Conservation (phyloP, 768 basidiomycete species). For the Floccularia luteovirens region DNA sequence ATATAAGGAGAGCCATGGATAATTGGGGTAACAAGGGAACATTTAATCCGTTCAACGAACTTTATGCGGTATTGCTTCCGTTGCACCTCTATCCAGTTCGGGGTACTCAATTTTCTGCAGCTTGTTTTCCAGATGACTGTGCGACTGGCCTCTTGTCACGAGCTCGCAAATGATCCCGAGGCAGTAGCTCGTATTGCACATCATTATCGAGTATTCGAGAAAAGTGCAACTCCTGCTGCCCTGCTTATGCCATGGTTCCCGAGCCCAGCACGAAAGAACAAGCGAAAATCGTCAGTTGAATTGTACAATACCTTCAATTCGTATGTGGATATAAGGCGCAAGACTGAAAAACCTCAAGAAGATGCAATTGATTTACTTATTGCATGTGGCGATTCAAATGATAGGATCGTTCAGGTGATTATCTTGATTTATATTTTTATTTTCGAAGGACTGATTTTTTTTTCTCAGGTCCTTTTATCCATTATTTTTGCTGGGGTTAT, state of each 20-base stretch:
- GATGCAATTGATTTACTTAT: slow-evolving; percentile 29
- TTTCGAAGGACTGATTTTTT: not conserved
- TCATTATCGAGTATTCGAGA: slow-evolving; percentile 23
- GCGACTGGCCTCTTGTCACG: slow-evolving; percentile 24
- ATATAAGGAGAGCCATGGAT: slow-evolving; percentile 14
- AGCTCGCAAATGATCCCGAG: slow-evolving; percentile 19
- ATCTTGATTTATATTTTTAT: not conserved
- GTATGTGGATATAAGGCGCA: slow-evolving; percentile 19
- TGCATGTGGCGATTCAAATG: slow-evolving; percentile 16
- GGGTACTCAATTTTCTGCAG: slow-evolving; percentile 9
- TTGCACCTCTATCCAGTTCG: not conserved
- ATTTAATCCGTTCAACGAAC: slow-evolving; percentile 23
- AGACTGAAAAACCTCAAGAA: slow-evolving; percentile 12
- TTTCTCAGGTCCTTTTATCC: slow-evolving; percentile 19
- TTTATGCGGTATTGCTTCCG: slow-evolving; percentile 18
- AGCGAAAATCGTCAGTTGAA: slow-evolving; percentile 19
- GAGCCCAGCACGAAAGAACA: slow-evolving; percentile 17
- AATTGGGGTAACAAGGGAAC: slow-evolving; percentile 18
- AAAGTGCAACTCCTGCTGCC: slow-evolving; percentile 22
- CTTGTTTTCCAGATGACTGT: slow-evolving; percentile 28
- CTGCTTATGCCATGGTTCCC: slow-evolving; percentile 28
- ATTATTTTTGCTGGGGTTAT: slow-evolving; percentile 28
- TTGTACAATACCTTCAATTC: slow-evolving; percentile 17
- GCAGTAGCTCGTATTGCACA: slow-evolving; percentile 14
- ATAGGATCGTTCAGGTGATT: slow-evolving; percentile 18